Base-by-base conservation (phyloP, 2,329 filamentous ascomycete species). In the Tolypocladium nubicola region DNA sequence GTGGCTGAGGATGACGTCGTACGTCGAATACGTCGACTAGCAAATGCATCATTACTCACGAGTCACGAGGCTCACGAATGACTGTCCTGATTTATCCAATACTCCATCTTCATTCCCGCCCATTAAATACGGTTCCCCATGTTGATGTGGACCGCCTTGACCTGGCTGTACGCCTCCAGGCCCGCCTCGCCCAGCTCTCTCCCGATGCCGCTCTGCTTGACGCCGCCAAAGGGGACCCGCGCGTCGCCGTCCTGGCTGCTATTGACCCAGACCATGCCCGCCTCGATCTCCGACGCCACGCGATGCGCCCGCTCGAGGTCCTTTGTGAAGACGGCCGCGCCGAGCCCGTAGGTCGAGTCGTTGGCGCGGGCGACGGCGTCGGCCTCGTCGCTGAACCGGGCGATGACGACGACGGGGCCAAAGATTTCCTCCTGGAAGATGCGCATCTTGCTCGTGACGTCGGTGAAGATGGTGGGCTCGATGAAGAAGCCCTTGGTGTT, bases 281-380 rank as follows among this genome's bases (percentile, higher is more conserved):
- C 77, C 67, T 87, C 81, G 54, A 87, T 80, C n/a, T 77, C 77
- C 59, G 79, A 78, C 4, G 81, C 76, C 0, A 78, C 73, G 16
- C 73, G 72, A 60, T 79, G 77, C 2, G 76, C 72, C 35, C 71
- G 70, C 56, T 73, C 76, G 55, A 87, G 73, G 63, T 85, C 79
- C 58, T 80, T 73, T 0, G 79, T 87, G 63, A 87, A 88, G 2
- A 88, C 69, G 0, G 84, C 80, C 10, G 79, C 79, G 2, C 80
- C 84, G 0, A 87, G 75, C 1, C 84, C 84, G 61, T 85, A 87
- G 0, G 76, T 79, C 0, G 80, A 81, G 65, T 85, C 69, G 47
- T 78, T 79, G 19, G 76, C 76, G 57, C 76, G 62, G 13, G 40
- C 50, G 26, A 79, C 63, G 1, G 74, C 76, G 38, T 78, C 74